These are phyloP conservation scores for Backusella parvicylindrica DNA, from an alignment of 192 early-diverging fungal species.

Conservation along the genomic window DNA sequence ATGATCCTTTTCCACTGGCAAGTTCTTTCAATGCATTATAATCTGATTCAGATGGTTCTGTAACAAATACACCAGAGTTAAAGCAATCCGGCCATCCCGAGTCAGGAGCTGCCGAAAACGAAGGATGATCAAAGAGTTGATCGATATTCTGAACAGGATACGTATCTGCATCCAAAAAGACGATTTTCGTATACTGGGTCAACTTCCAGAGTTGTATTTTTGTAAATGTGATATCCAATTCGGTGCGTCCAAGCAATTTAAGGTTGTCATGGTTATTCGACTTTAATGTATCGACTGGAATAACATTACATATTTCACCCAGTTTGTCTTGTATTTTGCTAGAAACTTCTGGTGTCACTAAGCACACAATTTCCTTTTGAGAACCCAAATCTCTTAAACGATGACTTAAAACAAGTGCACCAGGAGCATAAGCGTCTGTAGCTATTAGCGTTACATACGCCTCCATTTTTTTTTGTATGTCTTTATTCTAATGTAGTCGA, in stretches of 20 bases:
- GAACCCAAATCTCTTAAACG: conserved; percentile 68
- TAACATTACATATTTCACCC: conserved; percentile 67
- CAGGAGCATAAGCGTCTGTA: conserved; percentile 80
- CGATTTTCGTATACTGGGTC: conserved; percentile 62
- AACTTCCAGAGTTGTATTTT: conserved; percentile 89
- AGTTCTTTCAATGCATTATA: conserved; percentile 50
- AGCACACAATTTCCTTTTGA: conserved; percentile 57
- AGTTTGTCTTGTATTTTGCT: conserved; percentile 49
- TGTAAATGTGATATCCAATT: conserved; percentile 86
- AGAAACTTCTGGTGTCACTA: conserved; percentile 66
- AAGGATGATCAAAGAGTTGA: conserved; percentile 65
- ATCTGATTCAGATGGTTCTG: conserved; percentile 50
- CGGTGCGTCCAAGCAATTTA: conserved; percentile 77
- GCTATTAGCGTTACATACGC: conserved; percentile 89
- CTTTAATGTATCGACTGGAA: conserved; percentile 62
- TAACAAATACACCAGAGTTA: conserved; percentile 93
- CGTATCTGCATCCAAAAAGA: conserved; percentile 91
- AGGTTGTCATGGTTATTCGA: conserved; percentile 61
- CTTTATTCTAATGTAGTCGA: not conserved
- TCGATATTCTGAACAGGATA: conserved; percentile 79
- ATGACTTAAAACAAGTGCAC: conserved; percentile 76
- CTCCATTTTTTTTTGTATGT: conserved; percentile 39
- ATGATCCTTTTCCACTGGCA: conserved; percentile 59
- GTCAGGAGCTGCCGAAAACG: conserved; percentile 87
- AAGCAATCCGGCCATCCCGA: conserved; percentile 97